Conservation (phyloP, 2,329 filamentous ascomycete species). For the Pezicula radicicola region DNA sequence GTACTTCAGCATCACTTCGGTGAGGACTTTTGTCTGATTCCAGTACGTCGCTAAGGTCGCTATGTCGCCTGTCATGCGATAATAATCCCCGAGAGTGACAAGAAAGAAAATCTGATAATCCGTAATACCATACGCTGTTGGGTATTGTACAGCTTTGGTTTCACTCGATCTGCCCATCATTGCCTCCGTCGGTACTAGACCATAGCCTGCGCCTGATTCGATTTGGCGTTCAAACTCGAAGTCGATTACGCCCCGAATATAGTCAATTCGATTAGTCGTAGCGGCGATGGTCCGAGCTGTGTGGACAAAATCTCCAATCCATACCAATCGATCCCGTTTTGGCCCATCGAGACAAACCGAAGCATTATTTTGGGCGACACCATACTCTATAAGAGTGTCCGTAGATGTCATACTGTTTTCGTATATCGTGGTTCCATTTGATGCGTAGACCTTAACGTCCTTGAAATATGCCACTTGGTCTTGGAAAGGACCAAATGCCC, state of each 20-base stretch:
- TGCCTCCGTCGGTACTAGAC: conserved; percentile 4
- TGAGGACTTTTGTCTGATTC: background rate
- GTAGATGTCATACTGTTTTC: conserved; percentile 23
- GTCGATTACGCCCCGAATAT: conserved; percentile 31
- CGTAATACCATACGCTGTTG: background rate
- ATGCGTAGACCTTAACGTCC: conserved; percentile 27
- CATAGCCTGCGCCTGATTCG: background rate
- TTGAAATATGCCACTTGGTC: conserved; percentile 35
- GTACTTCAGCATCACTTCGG: background rate
- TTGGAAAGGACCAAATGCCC: conserved; percentile 38
- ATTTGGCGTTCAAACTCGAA: conserved; percentile 26
- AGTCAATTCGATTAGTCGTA: conserved; percentile 33
- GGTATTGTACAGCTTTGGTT: background rate
- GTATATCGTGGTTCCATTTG: conserved; percentile 31
- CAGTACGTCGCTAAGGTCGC: background rate
- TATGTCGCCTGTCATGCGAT: background rate
- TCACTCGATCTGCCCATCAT: conserved; percentile 1
- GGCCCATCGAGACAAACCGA: conserved; percentile 38
- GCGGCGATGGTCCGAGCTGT: conserved; percentile 33
- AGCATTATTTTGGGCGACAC: conserved; percentile 28
- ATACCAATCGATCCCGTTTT: conserved; percentile 38
- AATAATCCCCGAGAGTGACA: background rate
- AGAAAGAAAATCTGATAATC: background rate
- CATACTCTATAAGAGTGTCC: conserved; percentile 33
- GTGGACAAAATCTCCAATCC: conserved; percentile 40